These are phyloP conservation scores for Candida odintsovae DNA, from an alignment of 805 yeast species.

Conservation along the genomic window DNA sequence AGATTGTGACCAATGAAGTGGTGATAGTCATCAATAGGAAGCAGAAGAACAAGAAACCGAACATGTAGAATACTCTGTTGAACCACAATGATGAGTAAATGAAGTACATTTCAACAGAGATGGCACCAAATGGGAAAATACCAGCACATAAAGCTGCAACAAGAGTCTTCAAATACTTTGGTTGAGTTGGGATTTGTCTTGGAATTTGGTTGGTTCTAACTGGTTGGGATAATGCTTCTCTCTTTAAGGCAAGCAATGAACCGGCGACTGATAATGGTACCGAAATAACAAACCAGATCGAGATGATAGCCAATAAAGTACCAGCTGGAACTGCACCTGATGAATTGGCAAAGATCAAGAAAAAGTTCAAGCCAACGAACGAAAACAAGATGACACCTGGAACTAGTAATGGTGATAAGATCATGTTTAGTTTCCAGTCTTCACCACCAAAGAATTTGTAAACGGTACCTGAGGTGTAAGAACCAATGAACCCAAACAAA, in stretches of 20 bases:
- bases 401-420: conserved; percentile 75
- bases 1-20: conserved; percentile 70
- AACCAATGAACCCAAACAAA: conserved; percentile 73
- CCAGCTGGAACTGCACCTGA: conserved; percentile 96
- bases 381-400: conserved; percentile 70
- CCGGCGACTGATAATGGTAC: conserved; percentile 82
- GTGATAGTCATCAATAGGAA: conserved; percentile 77
- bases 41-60: conserved; percentile 91
- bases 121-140: conserved; percentile 89
- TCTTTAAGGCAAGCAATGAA: conserved; percentile 71
- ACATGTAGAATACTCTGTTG: conserved; percentile 92
- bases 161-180: conserved; percentile 67
- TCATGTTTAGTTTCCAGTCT: conserved; percentile 81
- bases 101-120: conserved; percentile 92
- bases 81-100: conserved; percentile 91
- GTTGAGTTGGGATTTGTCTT: conserved; percentile 91
- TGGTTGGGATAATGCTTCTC: conserved; percentile 55
- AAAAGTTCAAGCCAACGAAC: conserved; percentile 72
- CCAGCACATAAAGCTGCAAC: conserved; percentile 76
- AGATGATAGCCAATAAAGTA: conserved; percentile 73
- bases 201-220: conserved; percentile 94
- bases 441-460: conserved; percentile 92
- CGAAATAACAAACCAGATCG: conserved; percentile 81
- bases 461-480: conserved; percentile 78
- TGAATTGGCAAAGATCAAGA: conserved; percentile 69